A percentile compares a stretch with the other conserved stretches of the same genome.
phyloP scores from a whole-genome alignment of 1,284 basidiomycete species.

The Violaceomyces palustris region DNA sequence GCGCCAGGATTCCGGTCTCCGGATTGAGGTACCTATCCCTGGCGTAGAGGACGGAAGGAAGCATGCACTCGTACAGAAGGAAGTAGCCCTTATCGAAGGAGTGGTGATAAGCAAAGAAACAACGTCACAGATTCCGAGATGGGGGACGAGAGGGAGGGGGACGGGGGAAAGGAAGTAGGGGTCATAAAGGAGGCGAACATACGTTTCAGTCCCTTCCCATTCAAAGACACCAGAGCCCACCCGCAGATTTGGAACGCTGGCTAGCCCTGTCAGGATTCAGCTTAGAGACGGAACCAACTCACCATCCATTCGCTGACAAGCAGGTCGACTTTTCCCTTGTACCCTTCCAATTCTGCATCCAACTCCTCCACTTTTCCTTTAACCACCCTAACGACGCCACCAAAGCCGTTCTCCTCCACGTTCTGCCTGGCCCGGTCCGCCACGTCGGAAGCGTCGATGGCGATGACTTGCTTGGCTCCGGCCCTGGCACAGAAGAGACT shows the following conservation, averaged over 20 bases:
- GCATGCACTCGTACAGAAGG: slow-evolving; percentile 86
- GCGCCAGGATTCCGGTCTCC: slow-evolving; percentile 73
- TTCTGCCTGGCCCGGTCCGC: slow-evolving; percentile 76
- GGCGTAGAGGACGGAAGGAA: slow-evolving; percentile 85
- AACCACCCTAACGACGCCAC: slow-evolving; percentile 71
- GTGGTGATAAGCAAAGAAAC: not conserved
- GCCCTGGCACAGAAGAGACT: slow-evolving; percentile 87
- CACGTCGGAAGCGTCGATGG: slow-evolving; percentile 85
- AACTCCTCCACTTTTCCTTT: slow-evolving; percentile 85
- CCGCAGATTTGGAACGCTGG: too few relatives aligned
- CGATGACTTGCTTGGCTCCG: slow-evolving; percentile 86
- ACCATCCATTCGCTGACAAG: slow-evolving; percentile 99
- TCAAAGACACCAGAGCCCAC: too few relatives aligned
- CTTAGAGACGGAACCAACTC: too few relatives aligned
- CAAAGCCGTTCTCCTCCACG: slow-evolving; percentile 72
- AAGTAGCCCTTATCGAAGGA: slow-evolving; percentile 49
- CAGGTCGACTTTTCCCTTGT: slow-evolving; percentile 73
- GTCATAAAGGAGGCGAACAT: too few relatives aligned
- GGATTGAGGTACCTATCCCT: slow-evolving; percentile 74
- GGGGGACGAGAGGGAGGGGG: too few relatives aligned
- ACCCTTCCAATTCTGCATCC: slow-evolving; percentile 61
- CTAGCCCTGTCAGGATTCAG: too few relatives aligned
- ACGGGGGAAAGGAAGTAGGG: too few relatives aligned
- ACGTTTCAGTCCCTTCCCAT: too few relatives aligned
- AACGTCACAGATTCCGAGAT: not conserved